A percentile compares a stretch with the other conserved stretches of the same genome.
These are phyloP conservation scores for Penicillium janthinellum DNA, from an alignment of 2,329 filamentous ascomycete species.

Conservation along the genomic window DNA sequence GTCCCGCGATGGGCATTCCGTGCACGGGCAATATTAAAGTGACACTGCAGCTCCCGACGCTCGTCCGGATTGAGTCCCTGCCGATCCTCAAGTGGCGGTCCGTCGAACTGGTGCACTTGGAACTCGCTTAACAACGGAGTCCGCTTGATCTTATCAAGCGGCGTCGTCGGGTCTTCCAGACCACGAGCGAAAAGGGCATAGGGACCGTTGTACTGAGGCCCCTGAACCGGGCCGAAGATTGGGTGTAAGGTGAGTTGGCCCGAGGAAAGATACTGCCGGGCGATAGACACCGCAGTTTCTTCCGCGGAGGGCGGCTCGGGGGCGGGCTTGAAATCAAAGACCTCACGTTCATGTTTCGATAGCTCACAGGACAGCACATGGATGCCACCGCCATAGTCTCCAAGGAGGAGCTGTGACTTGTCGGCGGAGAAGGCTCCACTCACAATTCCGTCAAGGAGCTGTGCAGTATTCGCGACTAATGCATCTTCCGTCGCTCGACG, in stretches of 20 bases:
- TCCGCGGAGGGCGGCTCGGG: conserved; percentile 16
- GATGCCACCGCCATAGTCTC: conserved; percentile 58
- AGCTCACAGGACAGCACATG: conserved; percentile 51
- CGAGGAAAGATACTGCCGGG: conserved; percentile 32
- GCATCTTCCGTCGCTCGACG: conserved; percentile 54
- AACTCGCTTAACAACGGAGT: conserved; percentile 30
- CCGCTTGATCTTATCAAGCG: conserved; percentile 23
- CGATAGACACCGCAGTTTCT: conserved; percentile 31
- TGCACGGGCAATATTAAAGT: conserved; percentile 30
- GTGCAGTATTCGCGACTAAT: conserved; percentile 53
- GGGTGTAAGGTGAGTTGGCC: conserved; percentile 40
- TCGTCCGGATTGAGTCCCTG: conserved; percentile 22
- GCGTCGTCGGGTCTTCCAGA: conserved; percentile 12
- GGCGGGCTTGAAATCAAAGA: conserved; percentile 32
- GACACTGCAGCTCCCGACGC: conserved; percentile 22
- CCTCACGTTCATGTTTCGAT: conserved; percentile 20
- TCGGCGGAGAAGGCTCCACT: conserved; percentile 60
- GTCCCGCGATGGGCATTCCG: conserved; percentile 28
- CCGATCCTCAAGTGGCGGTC: conserved; percentile 23
- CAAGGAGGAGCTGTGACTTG: conserved; percentile 57
- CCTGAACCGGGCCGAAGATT: conserved; percentile 44
- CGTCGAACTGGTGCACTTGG: conserved; percentile 37
- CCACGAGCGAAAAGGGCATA: conserved; percentile 45
- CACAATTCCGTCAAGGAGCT: conserved; percentile 57
- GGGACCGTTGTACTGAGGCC: conserved; percentile 44